A percentile compares a stretch with the other conserved stretches of the same genome.
Conservation (phyloP, 805 yeast species). For the Alloascoidea africana region DNA sequence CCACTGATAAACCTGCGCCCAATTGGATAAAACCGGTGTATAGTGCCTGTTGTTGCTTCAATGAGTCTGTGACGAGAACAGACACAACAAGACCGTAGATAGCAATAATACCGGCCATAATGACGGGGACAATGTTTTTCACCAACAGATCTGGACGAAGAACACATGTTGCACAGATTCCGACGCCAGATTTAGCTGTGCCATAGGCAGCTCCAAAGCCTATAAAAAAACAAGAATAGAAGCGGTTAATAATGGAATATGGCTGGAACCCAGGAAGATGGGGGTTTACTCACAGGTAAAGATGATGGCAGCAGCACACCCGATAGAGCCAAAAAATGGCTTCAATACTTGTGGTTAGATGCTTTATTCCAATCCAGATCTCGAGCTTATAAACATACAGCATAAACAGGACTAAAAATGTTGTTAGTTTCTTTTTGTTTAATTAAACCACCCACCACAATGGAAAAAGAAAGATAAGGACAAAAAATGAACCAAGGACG, state of each 20-base stretch:
- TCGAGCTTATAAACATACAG: no score
- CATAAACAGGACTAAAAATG: conserved; percentile 52
- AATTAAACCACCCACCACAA: no score
- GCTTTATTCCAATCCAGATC: no score
- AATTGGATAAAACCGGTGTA: conserved; percentile 96
- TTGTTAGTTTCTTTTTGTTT: no score
- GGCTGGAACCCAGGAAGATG: not conserved
- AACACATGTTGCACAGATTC: conserved; percentile 97
- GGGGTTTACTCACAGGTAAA: conserved; percentile 72
- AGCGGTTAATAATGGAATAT: no score
- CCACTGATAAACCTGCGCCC: conserved; percentile 97
- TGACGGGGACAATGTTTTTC: conserved; percentile 85
- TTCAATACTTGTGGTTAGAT: no score
- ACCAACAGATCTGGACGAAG: conserved; percentile 93
- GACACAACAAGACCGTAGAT: conserved; percentile 95
- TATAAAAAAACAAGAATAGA: conserved; percentile 2
- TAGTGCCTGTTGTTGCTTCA: conserved; percentile 81
- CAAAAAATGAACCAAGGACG: no score
- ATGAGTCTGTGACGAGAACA: conserved; percentile 81
- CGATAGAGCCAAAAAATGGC: conserved; percentile 98
- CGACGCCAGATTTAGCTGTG: conserved; percentile 98
- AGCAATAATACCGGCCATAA: conserved; percentile 99
- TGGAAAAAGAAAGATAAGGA: no score
- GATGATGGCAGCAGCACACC: conserved; percentile 98
- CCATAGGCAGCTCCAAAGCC: conserved; percentile 95